phyloP scores from a whole-genome alignment of 345 rosid genomes.

The Mallotus nudiflorus region DNA sequence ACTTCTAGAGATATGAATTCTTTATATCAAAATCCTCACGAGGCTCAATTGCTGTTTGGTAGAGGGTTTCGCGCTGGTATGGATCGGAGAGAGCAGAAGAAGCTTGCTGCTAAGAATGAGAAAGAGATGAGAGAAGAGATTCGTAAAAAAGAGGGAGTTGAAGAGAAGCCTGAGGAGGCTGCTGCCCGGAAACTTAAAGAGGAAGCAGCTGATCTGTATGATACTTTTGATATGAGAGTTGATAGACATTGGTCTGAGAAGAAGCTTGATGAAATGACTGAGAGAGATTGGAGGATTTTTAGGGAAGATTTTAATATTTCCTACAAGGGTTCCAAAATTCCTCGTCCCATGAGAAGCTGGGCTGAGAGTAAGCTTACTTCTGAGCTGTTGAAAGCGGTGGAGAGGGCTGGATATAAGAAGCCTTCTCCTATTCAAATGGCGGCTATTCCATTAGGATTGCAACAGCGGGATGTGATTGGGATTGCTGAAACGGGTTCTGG shows the following conservation, averaged over 20 bases:
- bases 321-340: conserved; percentile 89
- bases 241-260: conserved; percentile 93
- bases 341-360: conserved; percentile 95
- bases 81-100: conserved; percentile 97
- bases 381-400: conserved; percentile 82
- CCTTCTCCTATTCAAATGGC: conserved; percentile 97
- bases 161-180: conserved; percentile 89
- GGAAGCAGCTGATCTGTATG: conserved; percentile 83
- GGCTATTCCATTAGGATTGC: conserved; percentile 83
- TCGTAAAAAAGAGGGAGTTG: conserved; percentile 71
- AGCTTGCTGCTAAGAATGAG: conserved; percentile 87
- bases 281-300: conserved; percentile 95
- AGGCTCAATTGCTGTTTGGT: conserved; percentile 88
- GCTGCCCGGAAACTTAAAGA: conserved; percentile 71
- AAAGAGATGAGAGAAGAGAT: conserved; percentile 87
- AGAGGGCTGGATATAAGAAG: conserved; percentile 80
- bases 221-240: conserved; percentile 88
- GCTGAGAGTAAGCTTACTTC: conserved; percentile 68
- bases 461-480: conserved; percentile 93
- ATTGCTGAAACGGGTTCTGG: conserved; percentile 98
- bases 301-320: conserved; percentile 92
- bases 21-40: conserved; percentile 90
- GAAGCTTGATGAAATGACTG: conserved; percentile 90
- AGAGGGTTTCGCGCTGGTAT: conserved; percentile 94
- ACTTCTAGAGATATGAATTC: conserved; percentile 85